These are phyloP conservation scores for Plasmodium malariae DNA, from an alignment of 169 alveolate species.

Conservation along the genomic window DNA sequence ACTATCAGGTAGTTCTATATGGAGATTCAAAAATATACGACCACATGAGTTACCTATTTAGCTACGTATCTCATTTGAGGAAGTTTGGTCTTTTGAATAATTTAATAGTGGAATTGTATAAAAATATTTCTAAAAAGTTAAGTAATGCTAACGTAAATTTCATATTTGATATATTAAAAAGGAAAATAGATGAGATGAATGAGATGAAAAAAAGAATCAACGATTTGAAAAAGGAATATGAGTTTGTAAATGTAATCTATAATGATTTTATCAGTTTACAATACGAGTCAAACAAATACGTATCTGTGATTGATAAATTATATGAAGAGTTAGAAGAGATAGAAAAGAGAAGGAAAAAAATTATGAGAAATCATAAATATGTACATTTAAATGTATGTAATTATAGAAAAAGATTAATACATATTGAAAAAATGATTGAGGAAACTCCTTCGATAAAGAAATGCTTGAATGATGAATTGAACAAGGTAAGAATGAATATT, in stretches of 20 bases:
- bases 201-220: background rate
- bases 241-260: constrained; percentile 31
- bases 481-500: constrained; percentile 27
- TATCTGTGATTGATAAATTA: constrained; percentile 18
- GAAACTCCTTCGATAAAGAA: constrained; percentile 52
- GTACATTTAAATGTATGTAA: constrained; percentile 43
- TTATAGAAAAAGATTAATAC: constrained; percentile 43
- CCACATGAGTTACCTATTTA: constrained; percentile 33
- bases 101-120: constrained; percentile 30
- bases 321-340: constrained; percentile 59
- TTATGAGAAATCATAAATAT: background rate
- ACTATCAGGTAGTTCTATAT: constrained; percentile 10
- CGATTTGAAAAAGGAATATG: constrained; percentile 35
- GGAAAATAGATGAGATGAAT: background rate
- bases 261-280: constrained; percentile 56
- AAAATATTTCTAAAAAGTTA: constrained; percentile 6
- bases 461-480: constrained; percentile 29
- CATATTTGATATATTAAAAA: constrained; percentile 13
- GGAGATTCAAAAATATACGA: constrained; percentile 20
- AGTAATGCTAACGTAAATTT: background rate
- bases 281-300: constrained; percentile 35
- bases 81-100: constrained; percentile 31
- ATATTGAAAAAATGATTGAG: constrained; percentile 61
- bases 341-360: constrained; percentile 33
- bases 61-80: constrained; percentile 15